phyloP scores from a whole-genome alignment of 371 early-diverging fungal genomes.

The Catenaria anguillulae region DNA sequence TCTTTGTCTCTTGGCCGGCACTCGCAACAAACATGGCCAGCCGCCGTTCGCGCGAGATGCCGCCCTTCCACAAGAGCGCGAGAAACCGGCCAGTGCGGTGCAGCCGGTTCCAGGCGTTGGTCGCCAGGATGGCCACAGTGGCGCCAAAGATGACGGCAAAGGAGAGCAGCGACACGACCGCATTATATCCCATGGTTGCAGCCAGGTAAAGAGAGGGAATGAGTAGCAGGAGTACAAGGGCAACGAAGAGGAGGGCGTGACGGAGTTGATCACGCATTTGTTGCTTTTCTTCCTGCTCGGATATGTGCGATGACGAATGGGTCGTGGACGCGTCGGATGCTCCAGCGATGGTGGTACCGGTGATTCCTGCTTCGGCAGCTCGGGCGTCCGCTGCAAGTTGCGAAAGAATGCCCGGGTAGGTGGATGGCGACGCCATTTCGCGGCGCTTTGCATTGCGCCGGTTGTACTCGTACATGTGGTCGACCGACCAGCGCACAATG shows the following conservation, averaged over 20 bases:
- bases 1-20: neutral
- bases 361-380: neutral
- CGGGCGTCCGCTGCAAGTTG: neutral
- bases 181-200: neutral
- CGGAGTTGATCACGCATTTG: neutral
- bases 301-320: neutral
- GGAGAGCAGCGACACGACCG: neutral
- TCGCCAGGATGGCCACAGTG: neutral
- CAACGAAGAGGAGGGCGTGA: neutral
- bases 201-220: neutral
- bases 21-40: neutral
- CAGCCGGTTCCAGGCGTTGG: neutral
- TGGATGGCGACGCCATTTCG: neutral
- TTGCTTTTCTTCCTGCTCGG: neutral
- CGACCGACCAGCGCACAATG: neutral
- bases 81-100: neutral
- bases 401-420: neutral
- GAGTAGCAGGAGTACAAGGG: neutral
- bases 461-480: neutral
- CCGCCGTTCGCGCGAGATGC: neutral
- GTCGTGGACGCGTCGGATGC: neutral
- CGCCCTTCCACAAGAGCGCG: neutral
- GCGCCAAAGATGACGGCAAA: neutral
- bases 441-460: neutral
- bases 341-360: neutral